Base-by-base conservation (phyloP, 106 monocot genomes). In the Chionographis japonica region DNA sequence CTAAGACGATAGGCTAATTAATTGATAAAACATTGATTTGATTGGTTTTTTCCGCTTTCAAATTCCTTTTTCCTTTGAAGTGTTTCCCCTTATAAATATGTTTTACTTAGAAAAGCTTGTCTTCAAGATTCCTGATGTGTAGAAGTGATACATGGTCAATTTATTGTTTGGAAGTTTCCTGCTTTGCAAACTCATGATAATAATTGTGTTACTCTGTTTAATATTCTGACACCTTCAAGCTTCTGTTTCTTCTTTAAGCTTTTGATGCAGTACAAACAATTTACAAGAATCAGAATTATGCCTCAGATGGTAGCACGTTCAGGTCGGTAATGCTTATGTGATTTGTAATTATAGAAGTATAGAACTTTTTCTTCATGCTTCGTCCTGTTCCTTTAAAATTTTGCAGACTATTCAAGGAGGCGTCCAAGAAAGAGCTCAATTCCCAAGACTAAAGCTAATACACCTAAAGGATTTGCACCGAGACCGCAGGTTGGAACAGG, bases 391-490 rank as follows among this genome's bases (percentile, higher is more conserved):
- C 17, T 63, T 61, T 63, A n/a, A 68, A 64, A 16, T 62, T 12
- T 66, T 78, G 6, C 69, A 97, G 95, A 80, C 16, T 80, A 86
- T 67, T 70, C 82, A 17, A 82, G 68, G 66, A 77, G 80, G 54
- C 85, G 88, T 5, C 78, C 67, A 19, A 92, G 81, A 69, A 97
- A 77, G 72, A 87, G 73, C 65, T 72, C 68, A 4, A 53, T 77
- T 58, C 84, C 89, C 4, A 84, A 82, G 70, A 84, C 74, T 19
- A 91, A 76, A 69, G 37, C 58, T 12, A 49, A 71, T 43, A 16
- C 72, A 49, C 74, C 81, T 54, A 93, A 80, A 61, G 84, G 88
- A 52, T 89, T 88, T 74, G 71, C 59, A 11, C 77, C 81, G 52
- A 74, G 62, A 51, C 77, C 83, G 6, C 82, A 75, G 37, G 75